Evolutionary conservation across 2,329 filamentous ascomycete species (phyloP), one percentile per base, ranked within the genome.

Genomic region (Apiospora hydei): DNA sequence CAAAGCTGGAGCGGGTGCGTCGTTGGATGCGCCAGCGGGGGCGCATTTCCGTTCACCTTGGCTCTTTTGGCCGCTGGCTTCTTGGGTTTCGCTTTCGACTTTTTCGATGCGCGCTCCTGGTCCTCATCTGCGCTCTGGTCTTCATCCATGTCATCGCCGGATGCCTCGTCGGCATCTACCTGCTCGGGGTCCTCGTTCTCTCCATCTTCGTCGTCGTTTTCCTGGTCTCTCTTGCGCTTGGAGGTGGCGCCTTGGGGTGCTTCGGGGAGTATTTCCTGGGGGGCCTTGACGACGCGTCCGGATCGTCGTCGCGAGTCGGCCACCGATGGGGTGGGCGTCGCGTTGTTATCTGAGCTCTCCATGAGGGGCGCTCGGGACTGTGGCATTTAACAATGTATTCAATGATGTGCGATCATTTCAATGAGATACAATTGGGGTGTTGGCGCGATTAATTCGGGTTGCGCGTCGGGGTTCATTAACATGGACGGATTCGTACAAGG

Each of bases 11-110:
- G 76, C 76, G 46, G 78, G 75, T 69, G 77, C 75, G 24, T 86
- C 81, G 11, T 76, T 76, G 46, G 78, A 74, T 69, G 77, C 73
- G 24, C 86, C 81, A 53, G 79, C 79, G 41, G 78, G 21, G 84
- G 81, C 57, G 83, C 83, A 38, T 84, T 82, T 57, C 89, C 89
- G 78, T 92, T 91, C 73, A 87, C 87, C 81, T 91, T 92, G 69
- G 89, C 86, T 80, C 91, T 91, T 83, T 92, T 92, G 24, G 83
- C 83, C 2, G 88, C 88, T 3, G 89, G 89, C 79, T 90, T 91
- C 80, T 84, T 88, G 61, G 84, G 77, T 77, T 85, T 81, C 76
- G 85, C 78, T 77, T 83, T 80, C 80, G 80, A 80, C 77, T 80
- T 83, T 73, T 78, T 82, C 64, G 79, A 78, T 74, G 74, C 78